Base-by-base conservation (phyloP, 1,284 basidiomycete genomes). In the Inonotus hispidus region DNA sequence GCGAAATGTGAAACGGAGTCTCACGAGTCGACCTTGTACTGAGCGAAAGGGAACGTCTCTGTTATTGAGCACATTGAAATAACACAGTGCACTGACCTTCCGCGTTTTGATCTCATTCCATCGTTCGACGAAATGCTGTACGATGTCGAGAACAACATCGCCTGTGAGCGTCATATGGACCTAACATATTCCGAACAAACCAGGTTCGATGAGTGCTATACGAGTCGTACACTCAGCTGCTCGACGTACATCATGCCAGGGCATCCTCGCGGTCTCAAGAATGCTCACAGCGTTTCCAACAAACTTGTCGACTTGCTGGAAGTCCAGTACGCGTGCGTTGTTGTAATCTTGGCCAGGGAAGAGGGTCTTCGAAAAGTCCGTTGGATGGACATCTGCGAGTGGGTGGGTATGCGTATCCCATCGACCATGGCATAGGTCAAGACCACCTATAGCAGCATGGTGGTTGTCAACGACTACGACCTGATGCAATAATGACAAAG, bases 271-370 rank as follows among this genome's bases (percentile, higher is more conserved):
- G 14, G 79, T 85, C 63, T 92, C 90, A 58, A 90, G 72, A 43
- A 87, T 82, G 23, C 86, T 87, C 14, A 93, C 72, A 1, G 81
- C 80, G 66, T 92, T 94, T 66, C 84, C 88, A 19, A 86, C 82
- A 71, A 87, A 97, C 65, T 92, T 80, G 63, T 83, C 80, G 0
- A 97, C 94, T 10, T 90, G 79, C 72, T 92, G 79, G 75, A 95
- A 93, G 71, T 94, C 92, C 70, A 85, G 78, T 45, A 89, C 77
- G 14, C 91, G 82, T 1, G 89, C 91, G 64, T 95, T 93, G 72
- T 95, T 95, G 74, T 92, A 95, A 71, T 95, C 94, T 74, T 96
- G 93, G 1, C 95, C 95, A 0, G 95, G 92, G 78, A 95, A 98
- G 35, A 98, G 78, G 0, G 92, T 92, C 56, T 79, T 79, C 39